phyloP scores from a whole-genome alignment of 176 grass and related monocot species.

The Avena sativa region DNA sequence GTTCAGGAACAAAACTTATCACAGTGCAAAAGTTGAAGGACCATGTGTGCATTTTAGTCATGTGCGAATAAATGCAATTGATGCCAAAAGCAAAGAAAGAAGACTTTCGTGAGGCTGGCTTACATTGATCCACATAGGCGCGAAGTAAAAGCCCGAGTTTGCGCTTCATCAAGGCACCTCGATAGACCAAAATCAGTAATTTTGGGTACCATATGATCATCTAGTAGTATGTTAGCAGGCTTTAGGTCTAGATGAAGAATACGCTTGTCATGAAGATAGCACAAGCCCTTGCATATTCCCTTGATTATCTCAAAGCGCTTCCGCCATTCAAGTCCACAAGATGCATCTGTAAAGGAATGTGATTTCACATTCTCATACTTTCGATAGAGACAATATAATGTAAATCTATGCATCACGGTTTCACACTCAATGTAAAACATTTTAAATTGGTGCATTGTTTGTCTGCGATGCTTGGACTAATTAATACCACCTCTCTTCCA shows the following conservation, averaged over 20 bases:
- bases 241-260: constrained; percentile 18
- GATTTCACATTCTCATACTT: not conserved
- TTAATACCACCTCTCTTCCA: no score
- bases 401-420: not conserved
- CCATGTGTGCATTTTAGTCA: no score
- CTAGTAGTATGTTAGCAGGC: not conserved
- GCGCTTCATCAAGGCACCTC: not conserved
- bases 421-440: not conserved
- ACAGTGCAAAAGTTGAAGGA: no score
- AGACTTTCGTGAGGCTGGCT: not conserved
- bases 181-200: constrained; percentile 8
- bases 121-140: not conserved
- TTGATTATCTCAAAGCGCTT: not conserved
- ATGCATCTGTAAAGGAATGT: not conserved
- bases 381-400: not conserved
- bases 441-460: not conserved
- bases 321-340: constrained; percentile 12
- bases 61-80: no score
- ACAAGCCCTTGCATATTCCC: constrained; percentile 3
- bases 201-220: constrained; percentile 4
- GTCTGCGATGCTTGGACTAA: not conserved
- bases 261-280: not conserved
- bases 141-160: not conserved
- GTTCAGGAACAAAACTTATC: no score
- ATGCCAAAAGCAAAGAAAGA: no score